Base-by-base conservation (phyloP, 805 yeast genomes). In the Candida insectalens region DNA sequence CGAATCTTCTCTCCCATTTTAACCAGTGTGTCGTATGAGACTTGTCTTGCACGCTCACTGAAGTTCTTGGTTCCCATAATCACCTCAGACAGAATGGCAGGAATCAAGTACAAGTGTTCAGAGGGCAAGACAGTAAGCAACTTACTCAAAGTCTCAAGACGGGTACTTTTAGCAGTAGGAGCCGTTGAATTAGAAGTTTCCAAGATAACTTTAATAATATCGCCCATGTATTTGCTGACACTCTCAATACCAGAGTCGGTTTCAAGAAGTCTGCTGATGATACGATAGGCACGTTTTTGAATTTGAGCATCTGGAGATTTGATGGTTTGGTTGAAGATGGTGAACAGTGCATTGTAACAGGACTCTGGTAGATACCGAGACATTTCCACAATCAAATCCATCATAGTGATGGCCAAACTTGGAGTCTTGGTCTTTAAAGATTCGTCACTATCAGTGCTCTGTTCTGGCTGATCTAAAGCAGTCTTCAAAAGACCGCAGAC, bases 251-350 rank as follows among this genome's bases (percentile, higher is more conserved):
- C 95, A 14, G 53, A 50, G 28, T 77, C 81, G 16, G 78, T 63
- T 53, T 88, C 95, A 33, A 77, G 65, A 45, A 92, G 59, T 41
- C 71, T 76, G 15, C 82, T 57, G 36, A 89, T 59, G 32, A 83
- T 76, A 61, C 94, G 73, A 59, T 87, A 89, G 2, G 95, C 71
- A 63, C 95, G 77, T 61, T 89, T 89, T 57, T 89, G 97, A 44
- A 84, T 65, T 46, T 77, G 68, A 28, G 82, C 76, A 45, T 79
- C 77, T 32, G 65, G 59, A 23, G 69, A 60, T 16, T 65, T 46
- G 25, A 83, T 74, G 3, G 94, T 78, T 31, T 71, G 65, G 33
- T 77, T 72, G 60, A 88, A 83, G 32, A 88, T 83, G n/a, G 81
- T 51, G 44, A 87, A 74, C 29, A 88, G 65, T 0, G 94, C 84